Conservation (phyloP, 805 yeast genomes). For the Hanseniaspora jakobsenii region DNA sequence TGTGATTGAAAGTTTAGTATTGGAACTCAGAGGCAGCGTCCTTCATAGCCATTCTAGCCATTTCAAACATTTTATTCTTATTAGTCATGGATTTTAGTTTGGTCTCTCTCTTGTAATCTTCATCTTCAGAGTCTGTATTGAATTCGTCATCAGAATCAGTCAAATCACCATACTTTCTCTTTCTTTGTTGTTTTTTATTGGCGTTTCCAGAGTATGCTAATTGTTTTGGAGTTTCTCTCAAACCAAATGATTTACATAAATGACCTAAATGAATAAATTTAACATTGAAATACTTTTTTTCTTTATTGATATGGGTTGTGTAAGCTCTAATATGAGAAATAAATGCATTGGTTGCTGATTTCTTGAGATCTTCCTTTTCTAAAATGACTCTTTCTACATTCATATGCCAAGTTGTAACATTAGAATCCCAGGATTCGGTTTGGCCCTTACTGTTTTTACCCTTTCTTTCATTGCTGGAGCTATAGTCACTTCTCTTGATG, state of each 20-base stretch:
- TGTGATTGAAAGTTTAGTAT: too few relatives aligned
- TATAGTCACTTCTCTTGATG: conserved; percentile 27
- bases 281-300: conserved; percentile 69
- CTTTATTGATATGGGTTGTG: conserved; percentile 80
- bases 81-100: conserved; percentile 52
- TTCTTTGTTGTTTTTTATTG: conserved; percentile 20
- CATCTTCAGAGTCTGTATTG: conserved; percentile 24
- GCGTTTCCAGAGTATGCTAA: conserved; percentile 34
- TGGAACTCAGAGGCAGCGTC: conserved; percentile 66
- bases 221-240: conserved; percentile 86
- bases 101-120: conserved; percentile 26
- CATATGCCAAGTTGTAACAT: conserved; percentile 94
- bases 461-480: conserved; percentile 14
- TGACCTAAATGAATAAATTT: conserved; percentile 85
- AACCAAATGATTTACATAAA: conserved; percentile 85
- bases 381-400: conserved; percentile 79
- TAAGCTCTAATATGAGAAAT: conserved; percentile 87
- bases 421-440: conserved; percentile 62
- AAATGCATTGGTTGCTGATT: conserved; percentile 67
- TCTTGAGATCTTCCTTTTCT: conserved; percentile 48
- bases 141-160: conserved; percentile 14
- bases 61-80: conserved; percentile 57
- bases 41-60: conserved; percentile 59
- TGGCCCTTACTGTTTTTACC: conserved; percentile 24
- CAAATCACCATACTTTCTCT: conserved; percentile 18